phyloP scores from a whole-genome alignment of 805 yeast species.

The Cyberlindnera saturnus region DNA sequence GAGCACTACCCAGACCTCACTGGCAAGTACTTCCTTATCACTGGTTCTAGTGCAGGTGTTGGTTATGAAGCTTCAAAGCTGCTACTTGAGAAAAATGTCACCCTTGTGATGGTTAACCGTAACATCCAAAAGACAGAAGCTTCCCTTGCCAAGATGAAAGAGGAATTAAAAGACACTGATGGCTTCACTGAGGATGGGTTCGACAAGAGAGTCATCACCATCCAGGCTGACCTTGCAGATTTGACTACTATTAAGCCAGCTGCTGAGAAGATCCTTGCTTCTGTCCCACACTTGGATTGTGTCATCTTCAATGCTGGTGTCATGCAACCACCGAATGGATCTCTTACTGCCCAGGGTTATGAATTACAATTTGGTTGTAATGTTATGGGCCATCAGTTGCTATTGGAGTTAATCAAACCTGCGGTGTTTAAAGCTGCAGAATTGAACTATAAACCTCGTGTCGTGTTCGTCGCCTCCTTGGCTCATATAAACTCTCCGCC shows the following conservation, averaged over 20 bases:
- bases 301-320: conserved; percentile 42
- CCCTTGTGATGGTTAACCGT: conserved; percentile 33
- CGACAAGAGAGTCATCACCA: conserved; percentile 17
- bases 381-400: conserved; percentile 38
- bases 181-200: conserved; percentile 7
- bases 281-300: conserved; percentile 27
- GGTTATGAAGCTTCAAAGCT: conserved; percentile 29
- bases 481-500: conserved; percentile 28
- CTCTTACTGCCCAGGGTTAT: conserved; percentile 36
- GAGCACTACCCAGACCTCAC: conserved; percentile 25
- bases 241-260: conserved; percentile 35
- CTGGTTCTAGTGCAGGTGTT: conserved; percentile 31
- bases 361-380: conserved; percentile 44
- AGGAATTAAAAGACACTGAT: conserved; percentile 14
- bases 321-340: conserved; percentile 32
- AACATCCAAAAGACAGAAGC: conserved; percentile 25
- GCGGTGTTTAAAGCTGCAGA: conserved; percentile 29
- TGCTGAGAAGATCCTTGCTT: conserved; percentile 21
- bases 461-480: conserved; percentile 40
- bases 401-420: conserved; percentile 34
- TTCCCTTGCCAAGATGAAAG: conserved; percentile 24
- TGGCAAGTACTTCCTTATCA: conserved; percentile 18
- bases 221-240: conserved; percentile 33
- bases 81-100: conserved; percentile 28
- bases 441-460: conserved; percentile 27